Evolutionary conservation across 495 filamentous ascomycete species (phyloP), one percentile per base, ranked within the genome.

Genomic region (Hypoxylon intermedium): DNA sequence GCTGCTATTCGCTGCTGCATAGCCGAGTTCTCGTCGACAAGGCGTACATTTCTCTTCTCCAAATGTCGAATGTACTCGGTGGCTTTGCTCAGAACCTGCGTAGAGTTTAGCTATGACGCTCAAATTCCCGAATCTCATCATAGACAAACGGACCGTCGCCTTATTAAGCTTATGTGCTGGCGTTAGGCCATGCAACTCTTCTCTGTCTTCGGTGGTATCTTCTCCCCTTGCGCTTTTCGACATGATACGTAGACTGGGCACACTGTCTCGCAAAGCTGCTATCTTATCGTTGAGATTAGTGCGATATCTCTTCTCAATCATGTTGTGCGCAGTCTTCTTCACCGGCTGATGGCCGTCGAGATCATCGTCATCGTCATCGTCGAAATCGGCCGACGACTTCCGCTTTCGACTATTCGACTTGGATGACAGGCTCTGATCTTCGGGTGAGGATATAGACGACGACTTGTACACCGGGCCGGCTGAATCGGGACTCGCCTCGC

Each of bases 271-370:
- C 46, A 98, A 76, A 40, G 91, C 92, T 47, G 91, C 88, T 63
- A 98, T 97, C 76, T 97, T 98, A 62, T 97, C 93, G 62, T 97
- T 97, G 48, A 98, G 77, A 68, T 98, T 98, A 15, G 88, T 95
- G 56, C 93, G 87, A 72, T 98, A 98, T 53, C 93, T 81, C 77
- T 97, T 97, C 74, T 98, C 93, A 54, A 98, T 96, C 82, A 96
- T 92, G 67, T 97, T 97, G 70, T 98, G 93, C 13, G 93, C 90
- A 38, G 92, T 93, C 78, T 96, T 97, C 79, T 96, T 96, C 7
- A 91, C 83, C 1, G 92, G 90, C 31, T 88, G 87, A 34, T 89
- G 85, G 67, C 85, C 84, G 5, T 79, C 81, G 19, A 78, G 75
- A 9, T 79, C 79, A 24, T 79, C 75, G 3, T 74, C 73, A 42